Percentiles rank a stretch among this genome's conserved stretches.
Evolutionary conservation across 2,329 filamentous ascomycete genomes (phyloP).

Genomic region (Penicillium nordicum): DNA sequence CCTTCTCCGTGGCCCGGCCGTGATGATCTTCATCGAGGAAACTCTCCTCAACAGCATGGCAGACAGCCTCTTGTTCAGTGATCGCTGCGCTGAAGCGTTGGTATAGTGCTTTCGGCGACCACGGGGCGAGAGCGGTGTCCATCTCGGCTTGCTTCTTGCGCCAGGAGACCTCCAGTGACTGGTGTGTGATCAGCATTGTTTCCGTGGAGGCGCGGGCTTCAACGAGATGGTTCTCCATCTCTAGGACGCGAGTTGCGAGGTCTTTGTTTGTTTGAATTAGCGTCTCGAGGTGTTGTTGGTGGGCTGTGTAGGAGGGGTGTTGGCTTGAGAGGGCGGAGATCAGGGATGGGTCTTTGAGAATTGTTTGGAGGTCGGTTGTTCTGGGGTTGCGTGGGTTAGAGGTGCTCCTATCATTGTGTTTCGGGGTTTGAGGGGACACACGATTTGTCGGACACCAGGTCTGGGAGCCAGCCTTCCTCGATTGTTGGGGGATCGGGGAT

Average conservation of each 20-base stretch:
- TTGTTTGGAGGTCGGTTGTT: slow-evolving; percentile 61
- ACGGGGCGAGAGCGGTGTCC: slow-evolving; percentile 78
- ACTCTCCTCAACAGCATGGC: slow-evolving; percentile 83
- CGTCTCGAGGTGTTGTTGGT: slow-evolving; percentile 61
- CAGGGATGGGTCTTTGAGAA: slow-evolving; percentile 67
- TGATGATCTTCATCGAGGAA: slow-evolving; percentile 67
- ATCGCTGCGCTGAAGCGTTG: slow-evolving; percentile 73
- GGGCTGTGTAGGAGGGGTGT: slow-evolving; percentile 68
- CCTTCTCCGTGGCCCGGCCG: slow-evolving; percentile 67
- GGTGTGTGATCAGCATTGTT: slow-evolving; percentile 75
- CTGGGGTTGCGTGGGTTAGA: slow-evolving; percentile 17
- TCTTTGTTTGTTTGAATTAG: slow-evolving; percentile 69
- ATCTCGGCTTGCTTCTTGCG: slow-evolving; percentile 82
- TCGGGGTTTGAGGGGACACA: slow-evolving; percentile 42
- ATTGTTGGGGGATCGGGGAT: slow-evolving; percentile 38
- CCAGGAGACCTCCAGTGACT: slow-evolving; percentile 90
- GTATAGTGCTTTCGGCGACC: slow-evolving; percentile 82
- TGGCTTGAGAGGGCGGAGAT: slow-evolving; percentile 72
- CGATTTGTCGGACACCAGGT: slow-evolving; percentile 76
- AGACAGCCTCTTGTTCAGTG: slow-evolving; percentile 77
- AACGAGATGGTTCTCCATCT: slow-evolving; percentile 48
- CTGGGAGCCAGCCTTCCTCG: slow-evolving; percentile 71
- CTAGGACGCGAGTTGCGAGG: slow-evolving; percentile 53
- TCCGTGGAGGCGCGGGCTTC: slow-evolving; percentile 65
- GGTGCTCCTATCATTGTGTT: slow-evolving; percentile 16